Conservation (phyloP, 1,139 yeast genomes). For the Debaryomycetaceae sp. region DNA sequence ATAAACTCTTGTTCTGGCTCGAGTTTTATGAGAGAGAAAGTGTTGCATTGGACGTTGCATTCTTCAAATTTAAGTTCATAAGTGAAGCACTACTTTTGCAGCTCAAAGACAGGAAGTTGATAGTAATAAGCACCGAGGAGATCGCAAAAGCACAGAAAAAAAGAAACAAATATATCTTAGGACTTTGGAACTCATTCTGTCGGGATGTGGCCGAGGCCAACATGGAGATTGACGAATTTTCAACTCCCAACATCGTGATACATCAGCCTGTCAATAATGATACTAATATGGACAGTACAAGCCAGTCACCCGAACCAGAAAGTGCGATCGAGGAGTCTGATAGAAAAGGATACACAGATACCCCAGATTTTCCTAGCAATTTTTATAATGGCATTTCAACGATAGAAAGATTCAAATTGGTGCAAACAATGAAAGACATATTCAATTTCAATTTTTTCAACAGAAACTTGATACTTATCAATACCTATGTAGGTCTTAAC, state of each 20-base stretch:
- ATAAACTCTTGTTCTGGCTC: constrained; percentile 2
- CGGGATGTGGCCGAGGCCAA: background rate
- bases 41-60: constrained; percentile 9
- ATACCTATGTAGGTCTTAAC: constrained; percentile 6
- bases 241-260: background rate
- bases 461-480: constrained; percentile 9
- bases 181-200: background rate
- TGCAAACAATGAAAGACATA: constrained; percentile 9
- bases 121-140: constrained; percentile 5
- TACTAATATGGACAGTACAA: background rate
- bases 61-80: constrained; percentile 14
- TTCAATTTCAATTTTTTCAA: constrained; percentile 12
- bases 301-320: background rate
- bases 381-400: constrained; percentile 14
- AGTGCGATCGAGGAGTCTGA: background rate
- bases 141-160: constrained; percentile 9
- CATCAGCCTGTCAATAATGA: background rate
- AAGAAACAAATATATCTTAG: constrained; percentile 9
- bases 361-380: constrained; percentile 4
- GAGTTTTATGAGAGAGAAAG: constrained; percentile 6
- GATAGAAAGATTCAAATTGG: constrained; percentile 9
- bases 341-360: constrained; percentile 1
- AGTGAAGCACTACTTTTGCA: constrained; percentile 7
- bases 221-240: background rate
- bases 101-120: constrained; percentile 4